A percentile compares a stretch with the other conserved stretches of the same genome.
These are phyloP conservation scores for Erythrophleum fordii DNA, from an alignment of 306 rosid species.

Conservation along the genomic window DNA sequence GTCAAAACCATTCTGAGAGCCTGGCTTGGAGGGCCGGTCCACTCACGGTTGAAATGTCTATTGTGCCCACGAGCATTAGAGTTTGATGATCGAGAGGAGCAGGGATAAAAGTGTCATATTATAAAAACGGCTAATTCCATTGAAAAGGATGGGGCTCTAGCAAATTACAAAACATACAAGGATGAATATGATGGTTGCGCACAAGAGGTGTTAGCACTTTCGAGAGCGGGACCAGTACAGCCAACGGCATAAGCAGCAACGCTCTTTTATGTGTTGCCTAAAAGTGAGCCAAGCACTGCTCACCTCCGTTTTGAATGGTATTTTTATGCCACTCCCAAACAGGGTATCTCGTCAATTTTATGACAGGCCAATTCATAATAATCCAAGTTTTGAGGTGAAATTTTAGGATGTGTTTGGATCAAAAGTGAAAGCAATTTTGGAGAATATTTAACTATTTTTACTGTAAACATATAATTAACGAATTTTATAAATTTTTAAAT, in stretches of 20 bases:
- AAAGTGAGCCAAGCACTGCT: not conserved
- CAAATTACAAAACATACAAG: not conserved
- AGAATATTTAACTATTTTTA: no score
- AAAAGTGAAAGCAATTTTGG: no score
- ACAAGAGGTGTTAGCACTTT: not conserved
- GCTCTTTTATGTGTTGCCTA: not conserved
- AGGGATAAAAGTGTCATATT: not conserved
- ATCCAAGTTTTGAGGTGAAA: no score
- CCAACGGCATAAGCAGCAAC: not conserved
- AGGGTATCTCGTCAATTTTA: no score
- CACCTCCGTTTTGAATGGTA: not conserved
- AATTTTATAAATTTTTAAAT: no score
- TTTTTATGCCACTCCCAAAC: not conserved
- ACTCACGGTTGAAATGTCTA: not conserved
- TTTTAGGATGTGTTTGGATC: no score
- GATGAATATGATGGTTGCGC: not conserved
- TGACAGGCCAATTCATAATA: no score
- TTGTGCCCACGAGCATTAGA: not conserved
- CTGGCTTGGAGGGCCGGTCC: not conserved
- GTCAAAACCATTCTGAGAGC: conserved; percentile 7
- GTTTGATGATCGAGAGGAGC: not conserved
- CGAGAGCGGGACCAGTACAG: not conserved
- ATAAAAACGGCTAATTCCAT: not conserved
- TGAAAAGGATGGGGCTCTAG: not conserved
- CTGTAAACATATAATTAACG: no score